Percentiles rank a stretch among this genome's conserved stretches.
phyloP scores from a whole-genome alignment of 257 asterid species.

The Solanum stenotomum region DNA sequence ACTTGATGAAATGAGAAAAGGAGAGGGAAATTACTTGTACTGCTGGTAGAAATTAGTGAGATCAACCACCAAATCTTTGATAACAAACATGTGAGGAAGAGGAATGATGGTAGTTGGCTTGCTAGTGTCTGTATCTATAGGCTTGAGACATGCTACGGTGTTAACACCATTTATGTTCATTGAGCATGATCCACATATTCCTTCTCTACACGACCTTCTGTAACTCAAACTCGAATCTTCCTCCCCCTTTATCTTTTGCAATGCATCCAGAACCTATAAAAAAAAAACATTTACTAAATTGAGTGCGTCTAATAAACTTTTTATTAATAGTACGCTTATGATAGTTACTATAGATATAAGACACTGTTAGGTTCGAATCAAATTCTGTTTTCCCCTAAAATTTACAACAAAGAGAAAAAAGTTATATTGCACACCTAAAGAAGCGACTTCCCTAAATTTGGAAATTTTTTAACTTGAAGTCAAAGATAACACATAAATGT shows the following conservation, averaged over 20 bases:
- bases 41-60: constrained; percentile 73
- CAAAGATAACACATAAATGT: too few species aligned
- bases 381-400: neutral
- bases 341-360: neutral
- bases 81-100: constrained; percentile 71
- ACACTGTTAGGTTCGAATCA: neutral
- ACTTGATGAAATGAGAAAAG: neutral
- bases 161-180: constrained; percentile 79
- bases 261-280: constrained; percentile 53
- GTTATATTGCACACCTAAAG: neutral
- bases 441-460: neutral
- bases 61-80: constrained; percentile 75
- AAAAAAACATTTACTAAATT: neutral
- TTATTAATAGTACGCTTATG: neutral
- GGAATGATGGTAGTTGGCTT: constrained; percentile 52
- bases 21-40: constrained; percentile 38
- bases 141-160: constrained; percentile 69
- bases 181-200: constrained; percentile 72
- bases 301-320: neutral
- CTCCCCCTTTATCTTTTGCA: constrained; percentile 58
- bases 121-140: constrained; percentile 39
- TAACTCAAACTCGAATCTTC: constrained; percentile 56
- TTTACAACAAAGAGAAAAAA: neutral
- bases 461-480: fast-evolving
- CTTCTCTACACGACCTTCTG: constrained; percentile 68